Evolutionary conservation across 2,329 filamentous ascomycete genomes (phyloP), one percentile per base, ranked within the genome.

Genomic region (Diaporthe citrichinensis): DNA sequence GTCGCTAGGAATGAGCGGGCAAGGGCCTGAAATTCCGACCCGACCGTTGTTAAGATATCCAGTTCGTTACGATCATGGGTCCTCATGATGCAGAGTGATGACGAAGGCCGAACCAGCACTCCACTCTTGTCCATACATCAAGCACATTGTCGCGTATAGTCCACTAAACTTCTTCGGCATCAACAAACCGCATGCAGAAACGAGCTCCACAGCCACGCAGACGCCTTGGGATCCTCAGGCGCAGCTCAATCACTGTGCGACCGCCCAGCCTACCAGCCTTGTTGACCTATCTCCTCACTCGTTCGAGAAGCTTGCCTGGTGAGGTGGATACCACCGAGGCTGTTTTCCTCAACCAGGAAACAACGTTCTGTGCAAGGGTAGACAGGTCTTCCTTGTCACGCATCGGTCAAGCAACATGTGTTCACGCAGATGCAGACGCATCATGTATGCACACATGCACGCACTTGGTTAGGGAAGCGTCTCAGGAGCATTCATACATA

Each of bases 381-480:
- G 49, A 53, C 36, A 36, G 28, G 20, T 25, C 36, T 10, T 55
- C n/a, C 8, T 44, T 49, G 10, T 31, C 44, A 31, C 36, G 39
- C 39, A 46, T 41, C 15, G 46, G 57, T 36, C 58, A 46, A 46
- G 44, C 34, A 59, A 34, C 46, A 73, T 65, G 58, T 65, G 71
- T 55, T 34, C 25, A 31, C n/a, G 31, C 71, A 65, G n/a, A 41
- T 34, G 71, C 57, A 72, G 68, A 36, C 46, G 71, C 57, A 72
- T 28, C 62, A 51, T 51, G 44, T 36, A 67, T 46, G 44, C 62
- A 67, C 61, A 39, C 23, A 39, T 68, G 62, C 31, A 68, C 6
- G 12, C n/a, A 25, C 23, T 53, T 25, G 46, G n/a, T 23, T 46
- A 53, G 7, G 23, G 14, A 49, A 20, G 12, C 31, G 12, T 17